Percentiles rank a stretch among this genome's conserved stretches.
phyloP scores from a whole-genome alignment of 768 basidiomycete genomes.

The Gymnopilus junonius region DNA sequence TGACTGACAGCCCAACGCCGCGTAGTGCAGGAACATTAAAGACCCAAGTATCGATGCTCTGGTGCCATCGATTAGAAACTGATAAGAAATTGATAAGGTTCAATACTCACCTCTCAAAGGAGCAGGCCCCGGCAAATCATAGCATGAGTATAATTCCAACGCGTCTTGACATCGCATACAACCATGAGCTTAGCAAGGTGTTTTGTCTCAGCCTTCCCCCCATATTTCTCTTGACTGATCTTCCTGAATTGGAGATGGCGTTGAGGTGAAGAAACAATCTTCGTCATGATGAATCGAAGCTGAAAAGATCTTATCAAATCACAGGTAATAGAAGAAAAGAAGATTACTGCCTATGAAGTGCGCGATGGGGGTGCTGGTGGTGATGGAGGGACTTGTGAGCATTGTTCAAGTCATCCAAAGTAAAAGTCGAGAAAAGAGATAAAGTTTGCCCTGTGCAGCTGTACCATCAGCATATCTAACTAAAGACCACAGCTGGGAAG shows the following conservation, averaged over 20 bases:
- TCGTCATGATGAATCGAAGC: constrained; percentile 30
- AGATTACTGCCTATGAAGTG: no score
- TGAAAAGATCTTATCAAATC: constrained; percentile 35
- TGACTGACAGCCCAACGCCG: neutral
- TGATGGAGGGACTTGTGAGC: no score
- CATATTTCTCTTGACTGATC: constrained; percentile 11
- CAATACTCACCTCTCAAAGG: constrained; percentile 28
- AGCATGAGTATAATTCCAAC: constrained; percentile 38
- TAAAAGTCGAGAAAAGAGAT: no score
- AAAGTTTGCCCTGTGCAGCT: no score
- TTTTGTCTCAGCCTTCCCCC: neutral
- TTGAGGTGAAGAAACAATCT: constrained; percentile 35
- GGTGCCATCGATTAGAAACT: no score
- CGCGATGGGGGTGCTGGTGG: no score
- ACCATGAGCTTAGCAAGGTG: constrained; percentile 27
- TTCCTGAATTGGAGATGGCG: constrained; percentile 25
- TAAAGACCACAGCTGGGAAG: no score
- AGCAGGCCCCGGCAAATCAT: constrained; percentile 31
- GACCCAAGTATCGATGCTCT: constrained; percentile 33
- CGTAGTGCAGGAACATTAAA: constrained; percentile 11
- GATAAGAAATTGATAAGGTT: no score
- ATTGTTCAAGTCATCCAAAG: no score
- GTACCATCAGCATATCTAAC: no score
- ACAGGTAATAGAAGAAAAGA: no score
- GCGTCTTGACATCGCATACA: constrained; percentile 33